Percentiles rank a stretch among this genome's conserved stretches.
phyloP scores from a whole-genome alignment of 495 filamentous ascomycete genomes.

The Cercophora sp. region DNA sequence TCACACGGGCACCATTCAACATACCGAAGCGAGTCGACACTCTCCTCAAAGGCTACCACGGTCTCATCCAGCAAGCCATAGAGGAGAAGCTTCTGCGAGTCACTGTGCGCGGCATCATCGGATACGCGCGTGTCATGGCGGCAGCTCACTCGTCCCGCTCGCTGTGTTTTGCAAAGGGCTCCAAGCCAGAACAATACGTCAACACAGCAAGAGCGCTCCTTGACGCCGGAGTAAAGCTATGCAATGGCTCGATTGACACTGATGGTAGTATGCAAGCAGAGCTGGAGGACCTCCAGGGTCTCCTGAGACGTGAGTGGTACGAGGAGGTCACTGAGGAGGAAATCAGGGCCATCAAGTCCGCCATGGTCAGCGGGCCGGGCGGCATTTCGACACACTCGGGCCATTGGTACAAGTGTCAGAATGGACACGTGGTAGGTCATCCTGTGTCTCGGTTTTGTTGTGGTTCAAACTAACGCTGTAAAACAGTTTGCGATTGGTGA shows the following conservation, averaged over 20 bases:
- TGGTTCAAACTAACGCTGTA: background rate
- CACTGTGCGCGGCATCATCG: too few species aligned
- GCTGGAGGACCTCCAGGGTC: constrained; percentile 17
- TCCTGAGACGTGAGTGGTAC: constrained; percentile 21
- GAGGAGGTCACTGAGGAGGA: constrained; percentile 29
- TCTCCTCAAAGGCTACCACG: too few species aligned
- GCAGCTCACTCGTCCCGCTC: constrained; percentile 18
- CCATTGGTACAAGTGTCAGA: constrained; percentile 35
- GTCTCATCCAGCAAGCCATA: too few species aligned
- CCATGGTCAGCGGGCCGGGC: constrained; percentile 27
- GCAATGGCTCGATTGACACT: constrained; percentile 17
- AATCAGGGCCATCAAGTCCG: constrained; percentile 28
- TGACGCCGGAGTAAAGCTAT: constrained; percentile 13
- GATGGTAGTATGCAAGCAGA: constrained; percentile 14
- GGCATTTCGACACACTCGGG: constrained; percentile 31
- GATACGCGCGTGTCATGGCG: too few species aligned
- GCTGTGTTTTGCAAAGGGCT: background rate
- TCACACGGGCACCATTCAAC: too few species aligned
- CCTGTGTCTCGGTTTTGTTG: background rate
- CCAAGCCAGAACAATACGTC: background rate
- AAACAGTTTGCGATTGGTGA: constrained; percentile 1
- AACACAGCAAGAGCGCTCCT: constrained; percentile 8
- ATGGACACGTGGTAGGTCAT: constrained; percentile 30
- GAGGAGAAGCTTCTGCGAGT: too few species aligned
- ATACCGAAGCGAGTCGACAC: too few species aligned